Conservation (phyloP, 805 yeast species). For the Yarrowia phangngaensis region DNA sequence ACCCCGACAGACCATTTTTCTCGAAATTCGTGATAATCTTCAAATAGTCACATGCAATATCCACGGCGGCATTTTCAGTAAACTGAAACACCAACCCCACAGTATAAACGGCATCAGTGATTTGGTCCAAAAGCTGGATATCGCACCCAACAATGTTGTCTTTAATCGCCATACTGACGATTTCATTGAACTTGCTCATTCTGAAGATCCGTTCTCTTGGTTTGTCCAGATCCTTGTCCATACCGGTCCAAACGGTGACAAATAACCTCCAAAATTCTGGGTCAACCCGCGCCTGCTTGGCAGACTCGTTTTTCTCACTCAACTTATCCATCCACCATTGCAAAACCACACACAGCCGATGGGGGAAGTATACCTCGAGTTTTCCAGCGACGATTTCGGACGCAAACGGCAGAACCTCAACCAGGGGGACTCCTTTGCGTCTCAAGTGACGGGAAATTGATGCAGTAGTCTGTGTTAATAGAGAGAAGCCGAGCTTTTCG, state of each 20-base stretch:
- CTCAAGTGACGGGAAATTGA: constrained; percentile 36
- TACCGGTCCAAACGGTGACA: constrained; percentile 7
- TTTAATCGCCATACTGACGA: constrained; percentile 2
- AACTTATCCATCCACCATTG: constrained; percentile 40
- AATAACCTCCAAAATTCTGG: constrained; percentile 22
- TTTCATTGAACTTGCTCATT: constrained; percentile 13
- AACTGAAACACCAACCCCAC: constrained; percentile 14
- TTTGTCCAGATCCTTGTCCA: constrained; percentile 21
- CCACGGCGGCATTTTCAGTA: constrained; percentile 4
- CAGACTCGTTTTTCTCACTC: constrained; percentile 30
- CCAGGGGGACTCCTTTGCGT: constrained; percentile 31
- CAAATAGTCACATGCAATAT: constrained; percentile 6
- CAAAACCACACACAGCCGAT: constrained; percentile 34
- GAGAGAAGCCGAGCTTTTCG: background rate
- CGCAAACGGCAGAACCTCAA: constrained; percentile 32
- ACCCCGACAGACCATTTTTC: background rate
- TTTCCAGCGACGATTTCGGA: constrained; percentile 29
- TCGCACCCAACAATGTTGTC: constrained; percentile 12
- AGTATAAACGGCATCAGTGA: constrained; percentile 9
- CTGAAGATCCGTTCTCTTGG: constrained; percentile 19
- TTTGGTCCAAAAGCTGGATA: constrained; percentile 8
- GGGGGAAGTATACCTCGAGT: constrained; percentile 34
- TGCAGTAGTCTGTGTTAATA: constrained; percentile 30
- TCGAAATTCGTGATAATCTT: constrained; percentile 10
- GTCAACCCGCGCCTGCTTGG: constrained; percentile 7